phyloP scores from a whole-genome alignment of 208 protist species.

The Naegleria gruberi region DNA sequence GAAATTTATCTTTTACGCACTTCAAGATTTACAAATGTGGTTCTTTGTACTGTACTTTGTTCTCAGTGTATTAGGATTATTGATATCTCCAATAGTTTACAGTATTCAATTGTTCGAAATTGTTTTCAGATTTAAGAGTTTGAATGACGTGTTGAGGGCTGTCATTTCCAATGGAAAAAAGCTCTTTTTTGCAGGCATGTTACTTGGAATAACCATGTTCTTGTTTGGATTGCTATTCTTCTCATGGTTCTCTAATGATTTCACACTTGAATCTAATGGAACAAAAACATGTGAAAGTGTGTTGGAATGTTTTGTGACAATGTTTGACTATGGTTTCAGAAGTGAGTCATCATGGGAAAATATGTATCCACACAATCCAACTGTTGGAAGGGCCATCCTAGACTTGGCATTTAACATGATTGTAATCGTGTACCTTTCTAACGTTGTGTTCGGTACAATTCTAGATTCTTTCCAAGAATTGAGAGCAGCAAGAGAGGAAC shows the following conservation, averaged over 20 bases:
- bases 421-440: constrained; percentile 51
- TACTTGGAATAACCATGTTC: background rate
- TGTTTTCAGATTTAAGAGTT: background rate
- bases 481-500: constrained; percentile 30
- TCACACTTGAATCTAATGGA: background rate
- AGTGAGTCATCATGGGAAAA: background rate
- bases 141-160: background rate
- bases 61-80: background rate
- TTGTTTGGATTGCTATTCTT: background rate
- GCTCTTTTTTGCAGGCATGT: background rate
- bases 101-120: background rate
- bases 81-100: background rate
- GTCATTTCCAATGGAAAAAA: background rate
- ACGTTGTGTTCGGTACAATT: constrained; percentile 64
- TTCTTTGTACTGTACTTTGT: background rate
- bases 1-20: background rate
- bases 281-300: background rate
- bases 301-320: background rate
- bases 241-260: background rate
- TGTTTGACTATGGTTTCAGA: background rate
- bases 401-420: constrained; percentile 51
- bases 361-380: background rate
- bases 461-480: constrained; percentile 48
- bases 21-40: background rate
- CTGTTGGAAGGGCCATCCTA: background rate